phyloP scores from a whole-genome alignment of 768 basidiomycete genomes.

The Auricularia sp. region DNA sequence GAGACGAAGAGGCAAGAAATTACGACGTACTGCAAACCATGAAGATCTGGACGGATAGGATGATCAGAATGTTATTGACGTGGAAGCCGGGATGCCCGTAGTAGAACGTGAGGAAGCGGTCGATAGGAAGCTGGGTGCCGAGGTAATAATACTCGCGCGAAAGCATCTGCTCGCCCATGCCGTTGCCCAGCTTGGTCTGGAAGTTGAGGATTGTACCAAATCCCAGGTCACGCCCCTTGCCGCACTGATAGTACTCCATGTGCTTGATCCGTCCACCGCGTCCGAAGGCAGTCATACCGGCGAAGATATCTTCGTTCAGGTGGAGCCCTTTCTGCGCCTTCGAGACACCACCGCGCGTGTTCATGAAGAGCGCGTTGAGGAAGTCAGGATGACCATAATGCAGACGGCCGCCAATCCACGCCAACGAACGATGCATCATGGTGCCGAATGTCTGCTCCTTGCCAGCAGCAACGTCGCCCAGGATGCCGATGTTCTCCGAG shows the following conservation, averaged over 20 bases:
- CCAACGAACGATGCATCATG: conserved; percentile 86
- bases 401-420: conserved; percentile 96
- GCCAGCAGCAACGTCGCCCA: conserved; percentile 97
- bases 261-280: conserved; percentile 99
- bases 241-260: conserved; percentile 98
- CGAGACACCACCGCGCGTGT: conserved; percentile 94
- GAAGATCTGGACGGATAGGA: conserved; percentile 95
- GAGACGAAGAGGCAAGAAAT: not conserved
- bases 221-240: conserved; percentile 97
- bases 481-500: conserved; percentile 98
- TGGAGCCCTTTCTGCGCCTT: conserved; percentile 99
- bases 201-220: conserved; percentile 99
- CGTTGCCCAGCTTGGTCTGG: conserved; percentile 99
- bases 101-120: conserved; percentile 99
- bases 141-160: conserved; percentile 99
- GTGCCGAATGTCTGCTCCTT: conserved; percentile 99
- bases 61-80: conserved; percentile 98
- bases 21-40: conserved; percentile 77
- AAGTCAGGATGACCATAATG: conserved; percentile 99
- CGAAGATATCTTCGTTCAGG: conserved; percentile 98
- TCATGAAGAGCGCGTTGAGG: conserved; percentile 97
- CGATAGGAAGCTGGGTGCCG: conserved; percentile 94
- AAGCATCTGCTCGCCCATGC: conserved; percentile 99
- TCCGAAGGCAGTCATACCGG: conserved; percentile 98
- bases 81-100: conserved; percentile 99